Base-by-base conservation (phyloP, 2,329 filamentous ascomycete genomes). In the Madurella fahalii region DNA sequence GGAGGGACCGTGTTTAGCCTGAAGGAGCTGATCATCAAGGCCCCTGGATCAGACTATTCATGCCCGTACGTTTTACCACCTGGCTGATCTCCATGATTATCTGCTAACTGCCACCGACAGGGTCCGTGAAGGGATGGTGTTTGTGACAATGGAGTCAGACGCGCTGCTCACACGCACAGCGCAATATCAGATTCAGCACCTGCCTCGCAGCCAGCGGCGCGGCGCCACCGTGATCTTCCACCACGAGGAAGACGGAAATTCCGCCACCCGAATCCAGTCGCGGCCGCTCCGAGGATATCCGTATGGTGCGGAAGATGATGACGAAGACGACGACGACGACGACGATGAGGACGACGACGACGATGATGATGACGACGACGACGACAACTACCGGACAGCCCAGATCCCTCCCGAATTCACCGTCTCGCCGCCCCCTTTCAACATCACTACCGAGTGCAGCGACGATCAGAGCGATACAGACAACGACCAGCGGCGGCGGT, bases 61-160 rank as follows among this genome's bases (percentile, higher is more conserved):
- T 86, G 90, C 63, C 91, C 91, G 89, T 95, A 83, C 71, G 89
- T 82, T 54, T 18, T 18, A 30, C 17, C 45, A 18, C 18, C 40
- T 17, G 12, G 16, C 32, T 31, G 13, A 15, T 4, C n/a, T 39
- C 18, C 31, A 34, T 31, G 44, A 17, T 25, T 46, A 37, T 41
- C 5, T 58, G 43, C 71, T 78, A 61, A 77, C 64, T 48, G 34
- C 34, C 49, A 55, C 52, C 52, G 45, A 53, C 67, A 93, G 89
- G 51, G 86, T 96, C 50, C 86, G 93, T 71, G 89, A 95, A 78
- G 93, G 94, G 43, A 86, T 96, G 80, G 82, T 97, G 1, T 96
- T 96, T 66, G 80, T 97, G 30, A 83, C 89, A 44, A 96, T 96
- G 92, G 81, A 84, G 40, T 82, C 85, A 39, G 85, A 95, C 61